Base-by-base conservation (phyloP, 1,139 yeast genomes). In the Blastobotrys petasosporus region DNA sequence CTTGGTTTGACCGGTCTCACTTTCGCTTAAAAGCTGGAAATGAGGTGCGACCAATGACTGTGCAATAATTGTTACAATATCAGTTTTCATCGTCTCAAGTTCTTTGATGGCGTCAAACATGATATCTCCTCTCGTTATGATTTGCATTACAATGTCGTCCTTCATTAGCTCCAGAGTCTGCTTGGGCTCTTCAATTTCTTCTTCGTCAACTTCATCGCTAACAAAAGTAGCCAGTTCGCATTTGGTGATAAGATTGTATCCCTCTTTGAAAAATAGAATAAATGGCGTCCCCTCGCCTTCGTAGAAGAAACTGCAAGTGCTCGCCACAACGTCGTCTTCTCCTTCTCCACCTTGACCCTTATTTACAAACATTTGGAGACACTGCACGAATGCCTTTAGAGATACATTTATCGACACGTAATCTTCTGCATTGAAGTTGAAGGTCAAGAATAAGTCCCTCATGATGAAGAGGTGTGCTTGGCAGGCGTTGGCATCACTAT, bases 1-100 rank as follows among this genome's bases (percentile, higher is more conserved):
- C 58, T 83, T 81, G 46, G 86, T 80, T 42, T 73, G 70, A 0
- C 95, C 95, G 39, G 85, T 71, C 10, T 78, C 80, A 2, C 88
- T 82, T 41, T 70, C 71, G 1, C 94, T 82, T 2, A 84, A 76
- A 48, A 87, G 74, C 32, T 54, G 55, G 40, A 65, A 57, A 39
- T 60, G 60, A 3, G 64, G 60, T 4, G 59, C 56, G 3, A 41
- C 45, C 13, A 51, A 39, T 17, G 59, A 46, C 6, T 54, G 54
- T 2, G 74, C 74, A 50, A 74, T 75, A 7, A 85, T 60, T 45
- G 75, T 78, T 40, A 86, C 67, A 20, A 78, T 80, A 31, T 73
- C 73, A 1, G 94, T 80, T 41, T 73, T 75, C 23, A 84, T 71
- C 48, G 82, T 85, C 47, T 74, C 77, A 53, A 87, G 66, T 57